These are phyloP conservation scores for Raffaelea albimanens DNA, from an alignment of 2,329 filamentous ascomycete genomes.

Conservation along the genomic window DNA sequence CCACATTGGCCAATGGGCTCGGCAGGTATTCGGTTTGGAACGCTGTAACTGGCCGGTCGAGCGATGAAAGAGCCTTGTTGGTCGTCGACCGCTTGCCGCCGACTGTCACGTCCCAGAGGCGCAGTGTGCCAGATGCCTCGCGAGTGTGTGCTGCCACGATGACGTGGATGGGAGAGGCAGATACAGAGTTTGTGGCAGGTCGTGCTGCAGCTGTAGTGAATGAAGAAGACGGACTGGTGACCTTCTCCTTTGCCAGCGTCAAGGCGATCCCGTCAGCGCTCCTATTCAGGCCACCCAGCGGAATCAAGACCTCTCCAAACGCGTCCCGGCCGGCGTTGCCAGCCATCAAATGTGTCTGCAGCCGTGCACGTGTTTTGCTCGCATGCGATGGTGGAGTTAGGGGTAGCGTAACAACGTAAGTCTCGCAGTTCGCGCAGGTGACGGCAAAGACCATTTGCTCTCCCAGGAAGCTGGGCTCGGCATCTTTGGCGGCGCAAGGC, in stretches of 20 bases:
- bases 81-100: conserved; percentile 28
- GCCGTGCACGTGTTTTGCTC: conserved; percentile 46
- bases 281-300: conserved; percentile 43
- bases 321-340: conserved; percentile 48
- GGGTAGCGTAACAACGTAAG: conserved; percentile 49
- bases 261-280: conserved; percentile 47
- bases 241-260: conserved; percentile 21
- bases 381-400: conserved; percentile 51
- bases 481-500: conserved; percentile 38
- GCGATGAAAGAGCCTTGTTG: neutral
- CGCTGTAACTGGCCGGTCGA: conserved; percentile 27
- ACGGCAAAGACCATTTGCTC: conserved; percentile 53
- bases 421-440: conserved; percentile 46
- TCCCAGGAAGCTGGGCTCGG: conserved; percentile 38
- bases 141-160: conserved; percentile 52
- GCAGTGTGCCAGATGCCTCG: conserved; percentile 49
- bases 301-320: conserved; percentile 52
- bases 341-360: conserved; percentile 39
- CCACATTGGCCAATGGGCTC: conserved; percentile 42
- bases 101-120: conserved; percentile 48
- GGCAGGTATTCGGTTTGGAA: conserved; percentile 54
- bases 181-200: conserved; percentile 12
- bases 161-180: conserved; percentile 25
- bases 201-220: conserved; percentile 19
- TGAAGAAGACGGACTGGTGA: conserved; percentile 20